phyloP scores from a whole-genome alignment of 2,329 filamentous ascomycete species.

The Aspergillus sclerotialis region DNA sequence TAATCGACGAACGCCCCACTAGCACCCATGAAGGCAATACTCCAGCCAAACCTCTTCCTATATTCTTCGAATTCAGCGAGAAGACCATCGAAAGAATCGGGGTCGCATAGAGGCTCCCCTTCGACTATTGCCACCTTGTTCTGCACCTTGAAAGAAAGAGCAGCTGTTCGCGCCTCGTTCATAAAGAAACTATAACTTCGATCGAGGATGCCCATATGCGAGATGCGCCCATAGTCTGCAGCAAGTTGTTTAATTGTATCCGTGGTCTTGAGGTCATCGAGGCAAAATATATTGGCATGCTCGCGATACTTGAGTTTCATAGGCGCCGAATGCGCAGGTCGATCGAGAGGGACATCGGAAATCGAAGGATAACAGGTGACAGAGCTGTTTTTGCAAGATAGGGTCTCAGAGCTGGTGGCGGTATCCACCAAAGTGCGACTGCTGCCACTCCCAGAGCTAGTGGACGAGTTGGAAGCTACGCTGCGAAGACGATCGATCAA shows the following conservation, averaged over 20 bases:
- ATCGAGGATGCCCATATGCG: constrained; percentile 37
- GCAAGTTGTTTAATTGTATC: constrained; percentile 23
- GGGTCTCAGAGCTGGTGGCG: neutral
- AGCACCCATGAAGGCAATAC: constrained; percentile 31
- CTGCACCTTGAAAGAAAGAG: constrained; percentile 33
- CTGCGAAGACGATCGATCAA: constrained; percentile 14
- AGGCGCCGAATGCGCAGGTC: neutral
- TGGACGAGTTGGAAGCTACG: constrained; percentile 5
- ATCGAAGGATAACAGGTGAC: neutral
- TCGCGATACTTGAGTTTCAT: neutral
- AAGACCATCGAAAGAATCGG: constrained; percentile 16
- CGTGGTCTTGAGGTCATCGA: constrained; percentile 26
- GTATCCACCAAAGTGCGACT: constrained; percentile 7
- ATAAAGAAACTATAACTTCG: constrained; percentile 36
- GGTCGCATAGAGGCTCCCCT: constrained; percentile 33
- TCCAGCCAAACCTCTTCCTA: constrained; percentile 21
- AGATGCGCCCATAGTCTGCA: constrained; percentile 26
- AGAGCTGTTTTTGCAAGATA: constrained; percentile 4
- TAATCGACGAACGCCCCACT: constrained; percentile 26
- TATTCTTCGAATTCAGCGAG: constrained; percentile 30
- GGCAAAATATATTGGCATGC: constrained; percentile 16
- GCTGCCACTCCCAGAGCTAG: constrained; percentile 2
- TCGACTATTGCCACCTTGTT: constrained; percentile 31
- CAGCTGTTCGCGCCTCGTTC: constrained; percentile 26
- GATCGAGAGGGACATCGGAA: neutral